A percentile compares a stretch with the other conserved stretches of the same genome.
These are phyloP conservation scores for Marchantia polymorpha DNA, from an alignment of 225 moss, liverwort and hornwort species.

Conservation along the genomic window DNA sequence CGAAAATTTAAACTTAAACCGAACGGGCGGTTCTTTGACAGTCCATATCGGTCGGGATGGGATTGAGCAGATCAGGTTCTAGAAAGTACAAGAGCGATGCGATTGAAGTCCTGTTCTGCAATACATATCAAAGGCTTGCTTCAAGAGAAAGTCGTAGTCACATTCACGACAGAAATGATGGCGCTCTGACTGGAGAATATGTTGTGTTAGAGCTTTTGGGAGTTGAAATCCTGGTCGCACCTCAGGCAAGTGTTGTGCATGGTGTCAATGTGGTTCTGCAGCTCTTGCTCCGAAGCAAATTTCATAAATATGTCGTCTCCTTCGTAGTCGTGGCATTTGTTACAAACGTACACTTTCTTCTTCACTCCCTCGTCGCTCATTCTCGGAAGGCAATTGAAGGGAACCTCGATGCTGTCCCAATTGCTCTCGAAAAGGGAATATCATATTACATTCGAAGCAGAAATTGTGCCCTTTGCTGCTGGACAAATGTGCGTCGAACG, in stretches of 20 bases:
- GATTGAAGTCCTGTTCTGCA: not conserved
- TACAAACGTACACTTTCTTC: slow-evolving; percentile 16
- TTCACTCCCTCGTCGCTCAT: slow-evolving; percentile 9
- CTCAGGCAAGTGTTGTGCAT: slow-evolving; percentile 6
- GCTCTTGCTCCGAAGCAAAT: slow-evolving; percentile 1
- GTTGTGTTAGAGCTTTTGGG: slow-evolving; percentile 10
- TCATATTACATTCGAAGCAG: slow-evolving; percentile 12
- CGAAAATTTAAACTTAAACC: too few relatives aligned
- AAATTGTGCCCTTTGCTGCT: slow-evolving; percentile 13
- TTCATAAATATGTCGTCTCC: not conserved
- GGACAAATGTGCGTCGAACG: not conserved
- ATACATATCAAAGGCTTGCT: slow-evolving; percentile 1
- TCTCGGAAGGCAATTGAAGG: not conserved
- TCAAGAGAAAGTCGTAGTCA: slow-evolving; percentile 10
- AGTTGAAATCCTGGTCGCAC: slow-evolving; percentile 13
- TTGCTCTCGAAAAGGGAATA: not conserved
- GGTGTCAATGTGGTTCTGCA: not conserved
- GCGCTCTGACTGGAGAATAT: not conserved
- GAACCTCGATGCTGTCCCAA: not conserved
- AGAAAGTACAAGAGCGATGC: too few relatives aligned
- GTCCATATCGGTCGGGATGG: too few relatives aligned
- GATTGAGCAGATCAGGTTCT: too few relatives aligned
- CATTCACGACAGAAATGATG: slow-evolving; percentile 19
- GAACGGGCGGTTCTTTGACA: too few relatives aligned
- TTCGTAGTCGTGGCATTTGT: not conserved